phyloP scores from a whole-genome alignment of 805 yeast species.

The Yarrowia osloensis region DNA sequence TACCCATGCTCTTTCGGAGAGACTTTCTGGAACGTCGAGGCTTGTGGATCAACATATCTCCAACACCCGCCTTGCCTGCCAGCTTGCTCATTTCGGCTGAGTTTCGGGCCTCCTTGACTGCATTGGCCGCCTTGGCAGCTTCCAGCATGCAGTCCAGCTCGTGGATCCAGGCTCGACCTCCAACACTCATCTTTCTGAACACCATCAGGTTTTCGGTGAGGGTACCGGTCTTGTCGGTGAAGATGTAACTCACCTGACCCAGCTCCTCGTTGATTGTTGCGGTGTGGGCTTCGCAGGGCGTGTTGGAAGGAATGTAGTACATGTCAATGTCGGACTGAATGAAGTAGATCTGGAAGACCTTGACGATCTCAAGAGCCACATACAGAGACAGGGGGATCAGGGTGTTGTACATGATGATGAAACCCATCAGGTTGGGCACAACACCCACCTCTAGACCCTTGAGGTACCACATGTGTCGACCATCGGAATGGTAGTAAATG shows the following conservation, averaged over 20 bases:
- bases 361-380: conserved; percentile 95
- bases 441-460: conserved; percentile 72
- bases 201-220: conserved; percentile 93
- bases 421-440: conserved; percentile 92
- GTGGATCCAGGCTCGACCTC: conserved; percentile 89
- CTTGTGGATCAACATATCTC: conserved; percentile 28
- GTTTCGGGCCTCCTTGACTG: conserved; percentile 30
- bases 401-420: conserved; percentile 95
- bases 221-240: conserved; percentile 97
- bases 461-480: conserved; percentile 70
- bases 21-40: conserved; percentile 26
- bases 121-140: conserved; percentile 37
- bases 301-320: conserved; percentile 81
- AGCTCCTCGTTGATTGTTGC: conserved; percentile 94
- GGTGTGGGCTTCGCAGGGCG: conserved; percentile 92
- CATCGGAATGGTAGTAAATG: conserved; percentile 47
- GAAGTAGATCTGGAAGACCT: conserved; percentile 77
- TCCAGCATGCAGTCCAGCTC: conserved; percentile 55
- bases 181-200: conserved; percentile 82
- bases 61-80: conserved; percentile 22
- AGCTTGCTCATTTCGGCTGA: conserved; percentile 7
- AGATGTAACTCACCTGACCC: conserved; percentile 93
- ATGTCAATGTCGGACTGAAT: conserved; percentile 91
- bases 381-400: conserved; percentile 91
- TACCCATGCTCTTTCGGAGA: conserved; percentile 10